These are phyloP conservation scores for Cyclostephanos invisitatus DNA, from an alignment of 108 stramenopile species.

Conservation along the genomic window DNA sequence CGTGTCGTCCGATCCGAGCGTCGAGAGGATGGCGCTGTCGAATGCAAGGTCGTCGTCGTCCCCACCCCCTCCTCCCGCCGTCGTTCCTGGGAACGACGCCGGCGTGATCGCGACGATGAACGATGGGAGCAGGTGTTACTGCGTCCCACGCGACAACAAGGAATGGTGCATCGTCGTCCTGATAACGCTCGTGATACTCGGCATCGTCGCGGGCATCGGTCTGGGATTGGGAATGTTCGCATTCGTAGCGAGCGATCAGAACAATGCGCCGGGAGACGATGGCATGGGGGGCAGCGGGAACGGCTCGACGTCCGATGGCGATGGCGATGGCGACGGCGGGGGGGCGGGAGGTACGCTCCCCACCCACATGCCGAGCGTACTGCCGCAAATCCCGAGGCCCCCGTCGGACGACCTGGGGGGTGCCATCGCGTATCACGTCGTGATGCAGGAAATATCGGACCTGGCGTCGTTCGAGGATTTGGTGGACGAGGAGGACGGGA, in stretches of 20 bases:
- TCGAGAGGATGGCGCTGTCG: neutral
- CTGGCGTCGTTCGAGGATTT: conserved; percentile 24
- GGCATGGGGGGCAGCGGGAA: neutral
- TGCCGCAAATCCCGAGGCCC: neutral
- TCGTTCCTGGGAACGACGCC: neutral
- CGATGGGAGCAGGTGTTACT: conserved; percentile 22
- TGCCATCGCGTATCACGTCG: conserved; percentile 35
- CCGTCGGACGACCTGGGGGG: conserved; percentile 20
- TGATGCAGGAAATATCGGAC: conserved; percentile 30
- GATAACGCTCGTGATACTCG: neutral
- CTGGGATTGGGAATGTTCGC: neutral
- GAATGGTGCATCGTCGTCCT: conserved; percentile 31
- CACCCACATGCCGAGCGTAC: conserved; percentile 3
- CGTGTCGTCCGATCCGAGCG: conserved; percentile 13
- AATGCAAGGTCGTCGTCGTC: too few species aligned
- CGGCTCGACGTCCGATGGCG: conserved; percentile 4
- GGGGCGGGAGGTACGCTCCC: neutral
- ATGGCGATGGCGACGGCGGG: neutral
- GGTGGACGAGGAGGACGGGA: neutral
- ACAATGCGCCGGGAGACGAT: neutral
- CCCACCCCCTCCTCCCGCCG: neutral
- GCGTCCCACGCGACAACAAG: conserved; percentile 23
- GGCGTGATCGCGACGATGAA: conserved; percentile 6
- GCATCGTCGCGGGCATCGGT: neutral
- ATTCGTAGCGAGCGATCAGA: neutral